Evolutionary conservation across 208 protist genomes (phyloP).

Genomic region (Porcisia hertigi): DNA sequence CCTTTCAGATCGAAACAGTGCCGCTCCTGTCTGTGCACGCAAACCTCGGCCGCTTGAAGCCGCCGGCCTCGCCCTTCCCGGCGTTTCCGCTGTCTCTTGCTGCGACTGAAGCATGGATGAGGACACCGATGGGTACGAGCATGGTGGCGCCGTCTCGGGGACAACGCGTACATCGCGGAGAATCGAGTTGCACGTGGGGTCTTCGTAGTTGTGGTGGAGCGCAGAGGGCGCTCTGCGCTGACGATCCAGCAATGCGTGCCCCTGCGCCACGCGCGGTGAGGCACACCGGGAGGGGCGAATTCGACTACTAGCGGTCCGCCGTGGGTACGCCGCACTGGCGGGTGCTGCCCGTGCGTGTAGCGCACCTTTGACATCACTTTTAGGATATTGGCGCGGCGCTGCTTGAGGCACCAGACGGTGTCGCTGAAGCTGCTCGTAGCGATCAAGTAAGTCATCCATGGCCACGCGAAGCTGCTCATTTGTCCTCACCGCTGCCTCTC

Average conservation of each 20-base stretch:
- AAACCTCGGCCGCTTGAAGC: not conserved
- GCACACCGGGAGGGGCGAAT: not conserved
- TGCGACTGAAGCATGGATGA: constrained; percentile 21
- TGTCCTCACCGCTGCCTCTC: constrained; percentile 49
- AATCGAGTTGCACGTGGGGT: constrained; percentile 86
- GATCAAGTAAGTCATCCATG: constrained; percentile 60
- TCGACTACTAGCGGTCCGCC: constrained; percentile 8
- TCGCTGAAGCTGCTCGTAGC: constrained; percentile 25
- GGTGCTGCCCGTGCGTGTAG: not conserved
- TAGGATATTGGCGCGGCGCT: not conserved
- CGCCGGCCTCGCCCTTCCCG: not conserved
- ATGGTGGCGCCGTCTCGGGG: constrained; percentile 32
- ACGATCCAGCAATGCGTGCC: not conserved
- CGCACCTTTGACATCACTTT: not conserved
- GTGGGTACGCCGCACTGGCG: not conserved
- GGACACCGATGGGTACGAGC: constrained; percentile 25
- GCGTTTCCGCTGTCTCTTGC: not conserved
- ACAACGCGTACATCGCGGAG: constrained; percentile 75
- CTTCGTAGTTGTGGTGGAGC: constrained; percentile 51
- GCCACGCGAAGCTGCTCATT: constrained; percentile 78
- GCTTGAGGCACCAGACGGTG: constrained; percentile 8
- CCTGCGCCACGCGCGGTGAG: not conserved
- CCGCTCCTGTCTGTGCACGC: not conserved
- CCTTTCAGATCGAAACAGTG: not conserved
- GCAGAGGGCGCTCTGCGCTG: not conserved